Evolutionary conservation across 352 stramenopile genomes (phyloP), one percentile per base, ranked within the genome.

Genomic region (Blastocystis sp.): DNA sequence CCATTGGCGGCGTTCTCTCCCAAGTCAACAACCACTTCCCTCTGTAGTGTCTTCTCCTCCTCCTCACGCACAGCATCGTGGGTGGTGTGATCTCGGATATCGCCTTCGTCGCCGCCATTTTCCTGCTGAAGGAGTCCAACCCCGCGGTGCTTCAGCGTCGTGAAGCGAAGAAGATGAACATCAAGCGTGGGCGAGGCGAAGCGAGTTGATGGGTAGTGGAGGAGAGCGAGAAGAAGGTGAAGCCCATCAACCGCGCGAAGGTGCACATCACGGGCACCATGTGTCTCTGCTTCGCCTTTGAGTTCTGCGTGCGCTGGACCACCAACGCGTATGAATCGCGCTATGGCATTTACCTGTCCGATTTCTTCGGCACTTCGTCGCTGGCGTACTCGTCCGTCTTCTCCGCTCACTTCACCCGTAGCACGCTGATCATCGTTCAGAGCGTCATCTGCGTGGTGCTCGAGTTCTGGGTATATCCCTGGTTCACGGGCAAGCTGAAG

Each of bases 111-210:
- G 43, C 45, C 2, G 62, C 77, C 38, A 11, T 87, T 6, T 38
- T 87, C 54, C 54, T 87, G 19, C 38, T 87, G 28, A 78, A 87
- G 38, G 77, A 87, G 48, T 77, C 77, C 14, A 70, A 87, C 54
- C 62, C 62, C 24, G 24, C 21, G 42, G 42, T 87, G 2, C 38
- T 87, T 4, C 48, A 81, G 28, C 28, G 28, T 34, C 28, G 28
- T 34, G 28, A 34, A 34, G 28, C 28, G 28, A 34, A 34, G 28
- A 34, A 34, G 61, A 68, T 24, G 61, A 42, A 21, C 1, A 21
- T 68, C 61, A 21, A 42, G 7, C 10, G 6, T 14, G 28, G 7
- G 45, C 48, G 21, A 11, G 48, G 34, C 52, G 38, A 68, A 17
- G 7, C n/a, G 19, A 42, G 19, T 11, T 61, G 54, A 61, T 21